Base-by-base conservation (phyloP, 2,329 filamentous ascomycete species). In the Ambrosiella cleistominuta region DNA sequence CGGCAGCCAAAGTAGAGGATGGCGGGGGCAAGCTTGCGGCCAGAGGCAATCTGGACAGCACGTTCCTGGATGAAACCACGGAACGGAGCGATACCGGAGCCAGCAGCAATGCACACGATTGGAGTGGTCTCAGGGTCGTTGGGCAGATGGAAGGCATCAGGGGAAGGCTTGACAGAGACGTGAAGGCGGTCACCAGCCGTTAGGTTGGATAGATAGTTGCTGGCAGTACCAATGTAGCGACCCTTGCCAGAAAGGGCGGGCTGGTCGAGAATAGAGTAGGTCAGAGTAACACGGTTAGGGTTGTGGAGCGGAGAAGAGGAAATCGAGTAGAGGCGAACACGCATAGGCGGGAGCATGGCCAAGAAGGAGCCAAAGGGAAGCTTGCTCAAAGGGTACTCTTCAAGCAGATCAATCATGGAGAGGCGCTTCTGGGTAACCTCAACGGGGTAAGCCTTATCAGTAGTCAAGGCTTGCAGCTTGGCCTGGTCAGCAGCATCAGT, bases 291-390 rank as follows among this genome's bases (percentile, higher is more conserved):
- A 59, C 73, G 73, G 9, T 70, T 71, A 0, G 78, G 72, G 61
- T 82, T 75, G 62, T 71, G 73, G 0, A 87, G 72, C 0, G 85
- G 83, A 0, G 85, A 87, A 0, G 85, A 88, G 0, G 85, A 88
- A 65, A 90, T 88, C 38, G 82, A 86, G 64, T 89, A 89, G 67
- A 87, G 83, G n/a, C 85, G 78, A 44, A 86, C 75, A 36, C 85
- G 81, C 81, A 93, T 86, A 0, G 86, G 83, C 1, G 85, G 84
- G 0, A 89, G 76, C 74, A 88, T 83, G 39, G 75, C 74, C 7
- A 93, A 73, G 70, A 85, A 91, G 15, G 78, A 70, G 2, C 76
- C 76, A 27, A 93, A 75, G 0, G 85, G 75, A 0, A 91, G 68
- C 2, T 76, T 69, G 38, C 86, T 72, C 0, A 72, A 69, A 0